phyloP scores from a whole-genome alignment of 495 filamentous ascomycete genomes.

The Xylaria longipes region DNA sequence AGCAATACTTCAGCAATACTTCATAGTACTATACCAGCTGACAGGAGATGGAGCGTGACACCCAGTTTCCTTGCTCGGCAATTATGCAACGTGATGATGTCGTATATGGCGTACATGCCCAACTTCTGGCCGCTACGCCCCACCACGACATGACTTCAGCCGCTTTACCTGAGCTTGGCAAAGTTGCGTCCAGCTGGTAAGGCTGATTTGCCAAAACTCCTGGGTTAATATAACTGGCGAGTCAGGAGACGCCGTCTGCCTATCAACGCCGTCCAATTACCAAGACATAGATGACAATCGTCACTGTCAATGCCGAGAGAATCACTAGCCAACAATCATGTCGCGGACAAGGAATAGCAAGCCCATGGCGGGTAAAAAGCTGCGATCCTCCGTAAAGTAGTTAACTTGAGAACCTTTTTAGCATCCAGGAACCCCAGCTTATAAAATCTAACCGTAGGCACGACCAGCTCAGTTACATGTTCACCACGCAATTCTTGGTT shows the following conservation, averaged over 20 bases:
- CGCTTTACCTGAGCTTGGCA: conserved; percentile 34
- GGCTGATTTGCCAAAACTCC: conserved; percentile 38
- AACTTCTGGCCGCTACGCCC: conserved; percentile 16
- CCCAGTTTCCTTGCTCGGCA: conserved; percentile 17
- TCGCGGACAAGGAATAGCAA: neutral
- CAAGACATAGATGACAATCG: conserved; percentile 23
- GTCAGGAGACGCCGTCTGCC: conserved; percentile 14
- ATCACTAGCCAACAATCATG: conserved; percentile 25
- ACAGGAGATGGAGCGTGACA: neutral
- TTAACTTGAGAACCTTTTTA: neutral
- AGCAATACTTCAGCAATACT: conserved; percentile 16
- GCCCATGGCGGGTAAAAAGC: conserved; percentile 17
- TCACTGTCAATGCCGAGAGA: conserved; percentile 31
- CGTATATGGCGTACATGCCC: neutral
- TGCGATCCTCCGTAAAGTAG: conserved; percentile 21
- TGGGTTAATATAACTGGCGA: conserved; percentile 20
- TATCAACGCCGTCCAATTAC: conserved; percentile 22
- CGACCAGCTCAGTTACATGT: neutral
- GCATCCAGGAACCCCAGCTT: neutral
- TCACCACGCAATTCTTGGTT: conserved; percentile 1
- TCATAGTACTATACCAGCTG: neutral
- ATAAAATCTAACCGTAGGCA: conserved; percentile 4
- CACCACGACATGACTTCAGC: conserved; percentile 39
- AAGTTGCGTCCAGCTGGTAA: conserved; percentile 34
- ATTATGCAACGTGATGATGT: conserved; percentile 10